Evolutionary conservation across 2,329 filamentous ascomycete species (phyloP).

Genomic region (Erysiphe pulchra): DNA sequence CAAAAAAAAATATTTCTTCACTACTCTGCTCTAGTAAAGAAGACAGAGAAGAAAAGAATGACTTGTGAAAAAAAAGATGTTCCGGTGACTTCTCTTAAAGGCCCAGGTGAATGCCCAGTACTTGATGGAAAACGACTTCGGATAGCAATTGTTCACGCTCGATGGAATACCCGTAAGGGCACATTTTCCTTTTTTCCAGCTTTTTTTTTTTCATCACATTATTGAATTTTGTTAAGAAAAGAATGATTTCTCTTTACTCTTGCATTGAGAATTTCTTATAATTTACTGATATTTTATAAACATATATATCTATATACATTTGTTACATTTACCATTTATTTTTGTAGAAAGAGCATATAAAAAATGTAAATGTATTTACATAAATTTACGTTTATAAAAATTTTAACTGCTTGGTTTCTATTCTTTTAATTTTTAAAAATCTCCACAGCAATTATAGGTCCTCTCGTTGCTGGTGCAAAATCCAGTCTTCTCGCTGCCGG

Average conservation of each 20-base stretch:
- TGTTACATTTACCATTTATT: too few relatives aligned
- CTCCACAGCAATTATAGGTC: slow-evolving; percentile 45
- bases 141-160: slow-evolving; percentile 83
- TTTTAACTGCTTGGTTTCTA: slow-evolving; percentile 5
- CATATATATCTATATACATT: too few relatives aligned
- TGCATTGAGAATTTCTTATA: too few relatives aligned
- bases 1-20: too few relatives aligned
- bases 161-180: slow-evolving; percentile 46
- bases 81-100: slow-evolving; percentile 21
- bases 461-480: slow-evolving; percentile 58
- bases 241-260: too few relatives aligned
- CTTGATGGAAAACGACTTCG: slow-evolving; percentile 50
- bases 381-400: neutral
- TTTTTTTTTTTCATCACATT: neutral
- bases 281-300: too few relatives aligned
- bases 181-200: neutral
- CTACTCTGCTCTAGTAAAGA: too few relatives aligned
- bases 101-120: slow-evolving; percentile 32
- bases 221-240: too few relatives aligned
- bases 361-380: neutral
- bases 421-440: too few relatives aligned
- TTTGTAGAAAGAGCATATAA: neutral
- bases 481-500: slow-evolving; percentile 53
- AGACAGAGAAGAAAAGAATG: too few relatives aligned
- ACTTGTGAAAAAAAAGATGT: neutral